Evolutionary conservation across 257 asterid genomes (phyloP), one percentile per base, ranked within the genome.

Genomic region (Lantana camara): DNA sequence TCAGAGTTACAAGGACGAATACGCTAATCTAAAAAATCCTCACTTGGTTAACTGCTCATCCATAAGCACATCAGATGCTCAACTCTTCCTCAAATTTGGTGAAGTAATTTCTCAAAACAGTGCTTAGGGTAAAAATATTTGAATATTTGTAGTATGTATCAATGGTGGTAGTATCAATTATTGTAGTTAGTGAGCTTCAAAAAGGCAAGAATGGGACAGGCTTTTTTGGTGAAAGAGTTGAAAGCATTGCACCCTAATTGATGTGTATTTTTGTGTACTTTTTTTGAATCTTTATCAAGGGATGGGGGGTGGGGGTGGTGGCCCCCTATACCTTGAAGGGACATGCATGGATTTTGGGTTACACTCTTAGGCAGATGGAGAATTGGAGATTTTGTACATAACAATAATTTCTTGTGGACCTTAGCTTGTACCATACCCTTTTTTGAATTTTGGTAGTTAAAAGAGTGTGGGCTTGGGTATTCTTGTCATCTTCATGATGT

Each of bases 1-100:
- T 0, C 84, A 81, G 4, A 74, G 91, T 72, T 89, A 93, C 71
- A 73, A 75, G 79, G 95, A 89, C 27, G 95, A 93, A 45, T 90
- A 93, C 20, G 95, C 89, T 3, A 90, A 90, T 54, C 84, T 89
- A 56, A 87, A 81, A 64, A 78, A 88, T 15, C 95, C 97, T 15
- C 96, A 87, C 70, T 57, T 84, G 76, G 88, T 85, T 37, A 83
- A 90, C 55, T 89, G 84, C 56, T 72, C 96, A 20, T 84, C 96
- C 42, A 81, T 85, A 80, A 82, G 95, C 82, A 80, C 92, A 24
- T 87, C 96, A 7, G 96, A 85, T 68, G 92, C 87, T 13, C 95
- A 85, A 29, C 85, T 90, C 40, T 87, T 90, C 73, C 84, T 83
- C 23, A 82, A 87, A 50, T 90, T 90, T 67, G 95, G 96, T 2